Evolutionary conservation across 1,139 yeast genomes (phyloP), one percentile per base, ranked within the genome.

Genomic region (Pneumocystis carinii): DNA sequence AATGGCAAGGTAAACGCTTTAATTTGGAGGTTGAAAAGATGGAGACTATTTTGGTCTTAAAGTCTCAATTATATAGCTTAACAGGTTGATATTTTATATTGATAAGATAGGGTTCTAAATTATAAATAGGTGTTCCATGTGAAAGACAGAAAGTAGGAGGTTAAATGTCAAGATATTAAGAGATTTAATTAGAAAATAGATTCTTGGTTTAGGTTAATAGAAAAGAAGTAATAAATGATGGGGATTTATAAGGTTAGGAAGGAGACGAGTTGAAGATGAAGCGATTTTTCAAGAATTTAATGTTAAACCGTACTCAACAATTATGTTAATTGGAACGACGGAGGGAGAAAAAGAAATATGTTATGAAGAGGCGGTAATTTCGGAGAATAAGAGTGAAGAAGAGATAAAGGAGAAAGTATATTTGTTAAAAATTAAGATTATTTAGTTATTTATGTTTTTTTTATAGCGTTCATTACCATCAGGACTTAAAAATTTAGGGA

Each of bases 321-420:
- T 92, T 42, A 87, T 92, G 96, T 87, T 94, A 66, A 78, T 92
- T 66, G 99, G 99, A 27, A 85, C 97, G 1, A 94, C 96, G 1
- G 92, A 87, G 64, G 83, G 80, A 63, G 74, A 85, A 66, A 85
- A 89, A 8, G 72, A 78, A 12, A 83, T 82, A 35, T 90, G 89
- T 14, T 76, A 76, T 15, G 79, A 78, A 58, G 79, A 80, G 66
- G 79, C 76, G 63, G 81, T 81, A 48, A 87, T 88, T 66, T 74
- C 85, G 63, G 96, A 88, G 73, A 96, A 88, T 71, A 74, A 84
- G 81, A 79, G 70, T 74, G 78, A 72, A 74, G 73, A 67, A 76
- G 77, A 73, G 74, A 75, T 73, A 61, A 77, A 74, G 4, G 70
- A 68, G 69, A 74, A 71, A 27, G 67, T 67, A 38, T 65, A 64